phyloP scores from a whole-genome alignment of 2,329 filamentous ascomycete species.

The Sclerotinia spermophila region DNA sequence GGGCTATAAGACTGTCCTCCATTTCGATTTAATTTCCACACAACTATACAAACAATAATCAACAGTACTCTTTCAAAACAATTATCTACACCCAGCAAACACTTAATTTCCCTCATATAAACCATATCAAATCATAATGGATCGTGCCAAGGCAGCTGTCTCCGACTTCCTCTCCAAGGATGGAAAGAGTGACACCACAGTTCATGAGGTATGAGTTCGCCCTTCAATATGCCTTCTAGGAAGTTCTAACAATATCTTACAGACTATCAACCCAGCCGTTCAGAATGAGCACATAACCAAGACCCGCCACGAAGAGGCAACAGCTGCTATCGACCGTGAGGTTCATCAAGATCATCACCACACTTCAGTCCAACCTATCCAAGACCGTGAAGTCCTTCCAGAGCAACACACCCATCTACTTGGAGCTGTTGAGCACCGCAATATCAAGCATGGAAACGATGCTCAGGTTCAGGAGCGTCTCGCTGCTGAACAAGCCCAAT shows the following conservation, averaged over 20 bases:
- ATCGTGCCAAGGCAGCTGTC: constrained; percentile 62
- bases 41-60: background rate
- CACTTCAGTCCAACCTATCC: constrained; percentile 63
- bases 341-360: constrained; percentile 71
- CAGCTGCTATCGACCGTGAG: constrained; percentile 63
- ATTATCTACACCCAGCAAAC: constrained; percentile 4
- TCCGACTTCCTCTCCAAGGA: constrained; percentile 56
- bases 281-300: constrained; percentile 57
- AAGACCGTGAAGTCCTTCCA: constrained; percentile 50
- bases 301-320: constrained; percentile 58
- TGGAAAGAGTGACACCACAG: constrained; percentile 66
- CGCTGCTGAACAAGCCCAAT: constrained; percentile 51
- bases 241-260: constrained; percentile 9
- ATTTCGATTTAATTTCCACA: constrained; percentile 9
- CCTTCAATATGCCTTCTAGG: background rate
- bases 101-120: background rate
- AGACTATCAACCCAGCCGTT: constrained; percentile 55
- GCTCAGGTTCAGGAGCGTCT: constrained; percentile 46
- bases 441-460: constrained; percentile 58
- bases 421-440: constrained; percentile 55
- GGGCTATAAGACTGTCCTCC: constrained; percentile 2
- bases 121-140: constrained; percentile 44
- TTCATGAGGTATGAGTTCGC: constrained; percentile 51
- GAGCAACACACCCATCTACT: constrained; percentile 62
- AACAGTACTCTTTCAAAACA: background rate